A percentile compares a stretch with the other conserved stretches of the same genome.
Evolutionary conservation across 2,329 filamentous ascomycete species (phyloP).

Genomic region (Cladosporium sp.): DNA sequence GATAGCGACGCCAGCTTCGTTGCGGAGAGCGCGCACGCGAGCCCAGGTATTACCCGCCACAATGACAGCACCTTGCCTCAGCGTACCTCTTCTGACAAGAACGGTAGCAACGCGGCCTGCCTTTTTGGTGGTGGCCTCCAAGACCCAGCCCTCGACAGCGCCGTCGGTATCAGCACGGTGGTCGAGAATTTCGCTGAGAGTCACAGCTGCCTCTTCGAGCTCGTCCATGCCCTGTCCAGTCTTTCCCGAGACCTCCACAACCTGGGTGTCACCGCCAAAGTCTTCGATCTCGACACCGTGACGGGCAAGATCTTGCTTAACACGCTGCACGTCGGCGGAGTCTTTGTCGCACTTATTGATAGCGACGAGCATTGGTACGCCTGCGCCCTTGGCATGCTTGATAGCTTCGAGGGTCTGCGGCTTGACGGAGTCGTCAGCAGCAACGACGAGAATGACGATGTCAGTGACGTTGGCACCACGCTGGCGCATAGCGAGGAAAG

Average conservation of each 20-base stretch:
- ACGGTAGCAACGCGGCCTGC: slow-evolving; percentile 83
- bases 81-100: slow-evolving; percentile 80
- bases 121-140: slow-evolving; percentile 85
- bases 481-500: slow-evolving; percentile 92
- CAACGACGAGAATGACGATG: slow-evolving; percentile 92
- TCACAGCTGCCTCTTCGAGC: slow-evolving; percentile 83
- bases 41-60: slow-evolving; percentile 88
- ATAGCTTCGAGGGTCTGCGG: slow-evolving; percentile 95
- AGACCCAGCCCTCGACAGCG: slow-evolving; percentile 83
- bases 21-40: slow-evolving; percentile 74
- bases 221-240: slow-evolving; percentile 88
- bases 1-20: slow-evolving; percentile 74
- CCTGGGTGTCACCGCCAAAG: slow-evolving; percentile 89
- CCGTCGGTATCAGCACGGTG: slow-evolving; percentile 75
- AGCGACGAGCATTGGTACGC: slow-evolving; percentile 93
- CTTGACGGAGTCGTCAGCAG: slow-evolving; percentile 95
- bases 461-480: slow-evolving; percentile 94
- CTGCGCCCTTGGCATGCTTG: slow-evolving; percentile 81
- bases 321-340: slow-evolving; percentile 71
- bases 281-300: slow-evolving; percentile 91
- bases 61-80: slow-evolving; percentile 74
- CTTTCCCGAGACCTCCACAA: slow-evolving; percentile 86
- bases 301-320: slow-evolving; percentile 80
- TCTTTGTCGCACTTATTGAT: slow-evolving; percentile 97
- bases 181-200: slow-evolving; percentile 84